Conservation (phyloP, 768 basidiomycete species). For the Roridomyces roridus region DNA sequence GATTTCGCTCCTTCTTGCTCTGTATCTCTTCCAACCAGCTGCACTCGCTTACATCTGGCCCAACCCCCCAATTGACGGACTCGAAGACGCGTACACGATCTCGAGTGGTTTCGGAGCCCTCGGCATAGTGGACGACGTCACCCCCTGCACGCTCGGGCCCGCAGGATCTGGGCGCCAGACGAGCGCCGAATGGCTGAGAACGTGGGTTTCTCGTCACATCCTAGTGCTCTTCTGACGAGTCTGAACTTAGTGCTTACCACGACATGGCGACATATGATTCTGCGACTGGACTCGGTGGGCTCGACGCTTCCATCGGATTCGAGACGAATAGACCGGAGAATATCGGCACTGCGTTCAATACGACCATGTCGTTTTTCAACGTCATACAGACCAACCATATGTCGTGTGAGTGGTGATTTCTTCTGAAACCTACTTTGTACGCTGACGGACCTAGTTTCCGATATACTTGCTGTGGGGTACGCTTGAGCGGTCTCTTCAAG, state of each 20-base stretch:
- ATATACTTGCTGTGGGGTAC: slow-evolving; percentile 10
- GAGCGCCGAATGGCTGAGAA: slow-evolving; percentile 14
- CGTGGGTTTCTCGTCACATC: background rate
- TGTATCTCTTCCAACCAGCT: too few species aligned
- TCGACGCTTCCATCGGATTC: slow-evolving; percentile 34
- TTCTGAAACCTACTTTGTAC: background rate
- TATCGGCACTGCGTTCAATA: background rate
- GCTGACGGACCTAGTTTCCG: slow-evolving; percentile 2
- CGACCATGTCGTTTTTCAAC: slow-evolving; percentile 8
- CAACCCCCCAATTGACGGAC: slow-evolving; percentile 10
- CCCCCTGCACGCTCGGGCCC: slow-evolving; percentile 2
- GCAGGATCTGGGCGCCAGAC: slow-evolving; percentile 2
- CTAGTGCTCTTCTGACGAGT: background rate
- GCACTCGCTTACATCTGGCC: slow-evolving; percentile 19
- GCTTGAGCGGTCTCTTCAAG: too few species aligned
- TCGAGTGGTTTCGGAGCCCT: slow-evolving; percentile 10
- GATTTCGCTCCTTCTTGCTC: background rate
- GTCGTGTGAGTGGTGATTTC: slow-evolving; percentile 6
- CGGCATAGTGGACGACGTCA: slow-evolving; percentile 10
- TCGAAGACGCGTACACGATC: slow-evolving; percentile 18
- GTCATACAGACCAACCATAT: slow-evolving; percentile 11
- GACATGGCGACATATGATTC: slow-evolving; percentile 32
- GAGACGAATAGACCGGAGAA: slow-evolving; percentile 25
- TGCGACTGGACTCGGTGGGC: slow-evolving; percentile 31
- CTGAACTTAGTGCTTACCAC: slow-evolving; percentile 28